Percentiles rank a stretch among this genome's conserved stretches.
phyloP scores from a whole-genome alignment of 768 basidiomycete genomes.

The Leccinum sublutescens region DNA sequence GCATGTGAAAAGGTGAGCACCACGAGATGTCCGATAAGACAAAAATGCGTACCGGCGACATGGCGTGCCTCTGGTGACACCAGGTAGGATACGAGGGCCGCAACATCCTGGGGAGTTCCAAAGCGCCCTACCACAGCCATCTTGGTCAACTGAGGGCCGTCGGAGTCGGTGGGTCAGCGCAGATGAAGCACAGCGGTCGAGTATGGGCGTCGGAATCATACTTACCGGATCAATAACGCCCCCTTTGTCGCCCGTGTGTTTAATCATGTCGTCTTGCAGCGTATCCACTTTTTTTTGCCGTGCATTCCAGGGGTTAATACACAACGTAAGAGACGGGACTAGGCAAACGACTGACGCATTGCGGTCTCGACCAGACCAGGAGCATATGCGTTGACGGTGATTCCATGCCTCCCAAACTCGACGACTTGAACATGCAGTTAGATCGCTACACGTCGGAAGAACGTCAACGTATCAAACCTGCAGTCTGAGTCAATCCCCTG shows the following conservation, averaged over 20 bases:
- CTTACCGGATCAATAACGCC: conserved; percentile 21
- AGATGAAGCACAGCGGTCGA: not conserved
- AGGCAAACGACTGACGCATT: conserved; percentile 25
- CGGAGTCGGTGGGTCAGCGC: not conserved
- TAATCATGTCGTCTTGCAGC: conserved; percentile 13
- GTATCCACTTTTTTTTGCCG: conserved; percentile 2
- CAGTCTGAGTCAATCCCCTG: conserved; percentile 40
- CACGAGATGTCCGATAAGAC: too few relatives aligned
- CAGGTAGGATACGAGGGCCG: conserved; percentile 37
- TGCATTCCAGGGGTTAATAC: not conserved
- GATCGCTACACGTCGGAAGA: not conserved
- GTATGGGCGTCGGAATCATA: not conserved
- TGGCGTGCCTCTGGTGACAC: conserved; percentile 33
- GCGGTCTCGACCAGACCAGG: conserved; percentile 30
- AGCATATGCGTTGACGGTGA: conserved; percentile 37
- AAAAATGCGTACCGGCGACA: conserved; percentile 30
- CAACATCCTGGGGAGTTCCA: conserved; percentile 33
- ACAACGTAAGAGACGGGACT: not conserved
- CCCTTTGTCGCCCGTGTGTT: conserved; percentile 10
- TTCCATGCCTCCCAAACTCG: conserved; percentile 31
- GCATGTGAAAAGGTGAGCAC: too few relatives aligned
- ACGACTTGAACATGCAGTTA: conserved; percentile 22
- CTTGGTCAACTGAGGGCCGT: conserved; percentile 6
- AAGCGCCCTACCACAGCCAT: conserved; percentile 20
- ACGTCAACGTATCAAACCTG: conserved; percentile 12